Conservation (phyloP, 2,329 filamentous ascomycete genomes). For the Aspergillus versicolor region DNA sequence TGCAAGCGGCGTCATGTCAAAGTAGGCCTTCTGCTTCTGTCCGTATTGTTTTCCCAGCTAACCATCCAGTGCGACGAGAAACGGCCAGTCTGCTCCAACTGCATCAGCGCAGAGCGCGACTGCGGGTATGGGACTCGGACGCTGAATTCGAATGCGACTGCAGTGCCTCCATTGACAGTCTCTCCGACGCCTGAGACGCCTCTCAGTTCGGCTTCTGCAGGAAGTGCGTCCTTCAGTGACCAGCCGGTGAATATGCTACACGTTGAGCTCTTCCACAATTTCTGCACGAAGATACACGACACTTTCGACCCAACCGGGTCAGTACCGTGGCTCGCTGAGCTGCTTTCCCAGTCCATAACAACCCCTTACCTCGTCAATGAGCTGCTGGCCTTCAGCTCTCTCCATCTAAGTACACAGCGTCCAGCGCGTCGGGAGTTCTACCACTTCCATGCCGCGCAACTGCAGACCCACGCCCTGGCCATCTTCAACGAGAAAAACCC, state of each 20-base stretch:
- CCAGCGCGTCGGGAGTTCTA: slow-evolving; percentile 36
- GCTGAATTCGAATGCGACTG: background rate
- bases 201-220: too few relatives aligned
- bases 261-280: slow-evolving; percentile 29
- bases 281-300: slow-evolving; percentile 15
- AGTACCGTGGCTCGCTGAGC: background rate
- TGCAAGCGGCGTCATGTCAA: slow-evolving; percentile 42
- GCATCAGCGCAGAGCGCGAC: slow-evolving; percentile 21
- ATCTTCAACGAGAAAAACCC: slow-evolving; percentile 15
- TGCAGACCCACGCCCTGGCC: slow-evolving; percentile 29
- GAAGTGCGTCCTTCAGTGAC: background rate
- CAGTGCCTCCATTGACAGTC: background rate
- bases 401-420: slow-evolving; percentile 41
- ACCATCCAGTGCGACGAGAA: slow-evolving; percentile 32
- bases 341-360: slow-evolving; percentile 3
- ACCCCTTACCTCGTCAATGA: slow-evolving; percentile 50
- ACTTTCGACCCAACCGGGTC: background rate
- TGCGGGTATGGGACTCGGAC: slow-evolving; percentile 17
- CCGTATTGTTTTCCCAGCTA: background rate
- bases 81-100: slow-evolving; percentile 34
- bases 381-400: slow-evolving; percentile 47
- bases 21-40: slow-evolving; percentile 17
- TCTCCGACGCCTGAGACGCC: too few relatives aligned
- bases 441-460: slow-evolving; percentile 35
- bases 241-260: slow-evolving; percentile 29